Base-by-base conservation (phyloP, 2,329 filamentous ascomycete species). In the Parastagonospora nodorum region DNA sequence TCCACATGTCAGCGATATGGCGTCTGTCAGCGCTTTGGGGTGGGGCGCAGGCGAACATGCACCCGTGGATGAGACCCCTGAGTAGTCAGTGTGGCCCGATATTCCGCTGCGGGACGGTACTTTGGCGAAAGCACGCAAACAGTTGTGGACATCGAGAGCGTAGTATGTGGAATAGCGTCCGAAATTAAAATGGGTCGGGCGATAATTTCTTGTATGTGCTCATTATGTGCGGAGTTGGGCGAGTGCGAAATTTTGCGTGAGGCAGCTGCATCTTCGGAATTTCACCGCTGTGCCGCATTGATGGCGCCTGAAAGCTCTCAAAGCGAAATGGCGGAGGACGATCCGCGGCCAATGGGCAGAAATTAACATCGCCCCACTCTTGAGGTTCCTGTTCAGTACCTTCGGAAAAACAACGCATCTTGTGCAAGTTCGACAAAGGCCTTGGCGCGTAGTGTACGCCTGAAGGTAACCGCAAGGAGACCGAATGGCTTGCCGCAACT, bases 11-110 rank as follows among this genome's bases (percentile, higher is more conserved):
- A 59, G 53, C 55, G 53, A 45, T 45, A 35, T 31, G 33, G 45
- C 56, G 42, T 39, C 45, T 59, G 64, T 67, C 55, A 67, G 66
- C 63, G 63, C 59, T 60, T 47, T 57, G 53, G 61, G 59, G 51
- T 60, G 63, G 63, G 66, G 64, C 64, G 48, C 53, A 61, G 12
- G 27, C 15, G 16, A 24, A 24, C 19, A 24, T 24, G 19, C 19
- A 24, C 5, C 16, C 16, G 28, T 31, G 31, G 16, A 35, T n/a
- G 16, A 24, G 16, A 35, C 6, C 33, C 33, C 33, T 14, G 14
- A 36, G 16, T 24, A 24, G 19, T 24, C 3, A 24, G 19, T 24
- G 19, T 24, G 19, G 19, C 19, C 19, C 19, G 19, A 24, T 24
- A 24, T 24, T 24, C 19, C 19, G 19, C 19, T 24, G 19, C 19